Base-by-base conservation (phyloP, 257 asterid species). In the Scutellaria baicalensis region DNA sequence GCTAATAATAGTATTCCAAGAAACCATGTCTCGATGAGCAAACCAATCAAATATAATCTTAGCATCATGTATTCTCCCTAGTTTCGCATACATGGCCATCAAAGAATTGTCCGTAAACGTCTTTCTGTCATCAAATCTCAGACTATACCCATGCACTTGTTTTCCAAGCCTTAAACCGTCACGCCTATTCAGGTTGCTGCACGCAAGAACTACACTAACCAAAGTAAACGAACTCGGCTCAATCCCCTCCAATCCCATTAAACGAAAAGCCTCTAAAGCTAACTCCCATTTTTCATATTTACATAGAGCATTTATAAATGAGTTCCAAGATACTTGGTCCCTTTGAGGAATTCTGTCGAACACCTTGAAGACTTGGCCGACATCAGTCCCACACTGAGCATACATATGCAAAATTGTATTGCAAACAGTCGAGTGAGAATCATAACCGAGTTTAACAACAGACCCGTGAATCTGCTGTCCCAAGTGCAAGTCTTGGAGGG, bases 321-420 rank as follows among this genome's bases (percentile, higher is more conserved):
- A 84, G 79, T 92, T 92, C 96, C 98, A 92, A 57, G 96, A 89
- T 33, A 92, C 96, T 51, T 88, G 94, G 68, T 89, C 96, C 74
- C 85, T 83, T 1, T 84, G 77, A 8, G 91, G 86, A 77, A 92
- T 89, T 84, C 83, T 73, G 39, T 85, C 92, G 50, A 92, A 92
- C 88, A 92, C 78, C 81, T 84, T 82, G 79, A 76, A 70, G 1
- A 86, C 95, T 9, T 77, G 78, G 4, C 20, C 9, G 56, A 86
- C 68, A 16, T 77, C 88, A 3, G 72, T 82, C 47, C 84, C 91
- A 20, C 90, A 85, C 33, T 74, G 74, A 16, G 88, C 95, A 14
- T 86, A 84, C 81, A 92, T 69, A 55, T 89, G 89, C 80, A 92
- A 31, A 65, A 92, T 81, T 0, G 98, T 83, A 52, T 92, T 92